Percentiles rank a stretch among this genome's conserved stretches.
phyloP scores from a whole-genome alignment of 805 yeast genomes.

The Nakazawaea wyomingensis region DNA sequence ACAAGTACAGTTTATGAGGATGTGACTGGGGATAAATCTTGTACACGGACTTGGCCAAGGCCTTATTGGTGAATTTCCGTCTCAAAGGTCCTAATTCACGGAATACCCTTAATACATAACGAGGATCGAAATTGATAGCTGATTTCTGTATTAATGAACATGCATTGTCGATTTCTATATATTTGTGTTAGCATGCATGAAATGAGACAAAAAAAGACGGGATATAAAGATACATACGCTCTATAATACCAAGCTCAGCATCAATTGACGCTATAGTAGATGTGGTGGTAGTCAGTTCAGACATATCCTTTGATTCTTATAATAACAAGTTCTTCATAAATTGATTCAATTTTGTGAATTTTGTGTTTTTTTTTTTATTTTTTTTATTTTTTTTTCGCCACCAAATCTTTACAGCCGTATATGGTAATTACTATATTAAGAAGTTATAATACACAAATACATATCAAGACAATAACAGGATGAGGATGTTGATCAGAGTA shows the following conservation, averaged over 20 bases:
- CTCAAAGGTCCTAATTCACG: constrained; percentile 78
- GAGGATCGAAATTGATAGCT: constrained; percentile 71
- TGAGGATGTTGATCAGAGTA: constrained; percentile 24
- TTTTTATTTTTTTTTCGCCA: background rate
- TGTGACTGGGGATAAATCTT: constrained; percentile 49
- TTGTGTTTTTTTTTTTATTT: no score
- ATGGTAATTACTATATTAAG: background rate
- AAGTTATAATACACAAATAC: background rate
- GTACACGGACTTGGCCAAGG: constrained; percentile 51
- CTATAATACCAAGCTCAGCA: background rate
- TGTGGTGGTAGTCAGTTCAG: background rate
- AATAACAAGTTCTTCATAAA: background rate
- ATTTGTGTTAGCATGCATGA: no score
- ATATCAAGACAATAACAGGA: background rate
- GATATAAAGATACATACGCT: background rate
- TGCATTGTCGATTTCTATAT: constrained; percentile 17
- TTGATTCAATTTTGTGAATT: background rate
- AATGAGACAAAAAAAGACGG: no score
- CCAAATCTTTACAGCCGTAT: background rate
- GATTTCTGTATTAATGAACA: constrained; percentile 55
- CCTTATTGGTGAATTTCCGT: constrained; percentile 49
- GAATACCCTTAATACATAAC: constrained; percentile 80
- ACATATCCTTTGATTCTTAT: background rate
- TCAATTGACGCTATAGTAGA: background rate
- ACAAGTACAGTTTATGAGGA: constrained; percentile 36